A percentile compares a stretch with the other conserved stretches of the same genome.
Conservation (phyloP, 176 grass and related monocot species). For the Neostapfia colusana region DNA sequence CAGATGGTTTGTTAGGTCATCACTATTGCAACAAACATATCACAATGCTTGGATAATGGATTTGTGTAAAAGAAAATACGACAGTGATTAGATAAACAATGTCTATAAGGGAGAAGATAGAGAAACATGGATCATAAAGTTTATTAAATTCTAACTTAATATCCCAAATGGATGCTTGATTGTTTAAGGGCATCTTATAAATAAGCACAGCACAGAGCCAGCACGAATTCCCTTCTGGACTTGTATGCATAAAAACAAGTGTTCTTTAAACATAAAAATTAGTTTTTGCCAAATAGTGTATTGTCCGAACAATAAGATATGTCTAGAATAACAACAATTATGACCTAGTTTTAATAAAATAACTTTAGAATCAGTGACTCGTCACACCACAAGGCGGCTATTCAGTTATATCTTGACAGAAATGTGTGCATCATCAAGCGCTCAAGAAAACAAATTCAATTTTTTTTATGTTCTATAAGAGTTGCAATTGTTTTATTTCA, state of each 20-base stretch:
- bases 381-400: background rate
- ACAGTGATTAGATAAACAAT: background rate
- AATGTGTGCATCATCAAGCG: conserved; percentile 4
- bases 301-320: background rate
- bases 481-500: background rate
- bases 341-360: background rate
- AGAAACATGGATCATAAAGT: background rate
- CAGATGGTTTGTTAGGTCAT: background rate
- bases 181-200: background rate
- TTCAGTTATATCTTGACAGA: conserved; percentile 17
- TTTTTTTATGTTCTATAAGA: background rate
- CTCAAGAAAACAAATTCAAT: background rate
- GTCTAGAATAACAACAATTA: background rate
- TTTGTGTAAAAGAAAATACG: background rate
- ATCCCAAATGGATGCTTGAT: background rate
- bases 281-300: conserved; percentile 13
- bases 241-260: background rate
- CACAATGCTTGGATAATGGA: background rate
- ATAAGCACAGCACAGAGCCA: background rate
- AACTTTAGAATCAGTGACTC: background rate
- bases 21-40: background rate
- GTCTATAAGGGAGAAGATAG: background rate
- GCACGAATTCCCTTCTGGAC: background rate
- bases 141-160: background rate
- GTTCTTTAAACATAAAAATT: background rate